Percentiles rank a stretch among this genome's conserved stretches.
These are phyloP conservation scores for Lotmaria passim DNA, from an alignment of 208 protist genomes.

Conservation along the genomic window DNA sequence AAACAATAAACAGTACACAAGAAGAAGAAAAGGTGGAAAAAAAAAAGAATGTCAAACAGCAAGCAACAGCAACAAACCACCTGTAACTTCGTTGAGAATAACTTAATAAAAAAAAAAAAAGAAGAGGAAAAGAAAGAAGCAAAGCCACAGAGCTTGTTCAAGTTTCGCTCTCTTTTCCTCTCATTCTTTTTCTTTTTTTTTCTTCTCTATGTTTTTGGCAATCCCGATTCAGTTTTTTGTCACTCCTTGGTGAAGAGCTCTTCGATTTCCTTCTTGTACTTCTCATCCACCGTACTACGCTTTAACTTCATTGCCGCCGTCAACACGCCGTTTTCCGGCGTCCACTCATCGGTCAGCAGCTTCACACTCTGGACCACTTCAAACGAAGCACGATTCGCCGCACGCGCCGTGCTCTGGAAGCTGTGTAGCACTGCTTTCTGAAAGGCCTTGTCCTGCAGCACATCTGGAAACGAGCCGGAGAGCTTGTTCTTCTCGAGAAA, in stretches of 20 bases:
- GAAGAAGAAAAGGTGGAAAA: no score
- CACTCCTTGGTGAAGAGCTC: slow-evolving; percentile 62
- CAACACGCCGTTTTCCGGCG: slow-evolving; percentile 77
- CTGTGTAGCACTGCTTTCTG: slow-evolving; percentile 43
- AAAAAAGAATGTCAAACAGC: slow-evolving; percentile 19
- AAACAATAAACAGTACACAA: no score
- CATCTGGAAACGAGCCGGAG: slow-evolving; percentile 40
- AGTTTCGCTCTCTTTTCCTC: not conserved
- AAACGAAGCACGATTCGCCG: slow-evolving; percentile 72
- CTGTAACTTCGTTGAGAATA: no score
- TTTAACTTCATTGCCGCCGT: slow-evolving; percentile 88
- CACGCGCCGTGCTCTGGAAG: slow-evolving; percentile 58
- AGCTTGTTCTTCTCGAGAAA: slow-evolving; percentile 72
- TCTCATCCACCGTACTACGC: slow-evolving; percentile 63
- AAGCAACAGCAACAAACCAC: not conserved
- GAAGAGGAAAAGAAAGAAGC: not conserved
- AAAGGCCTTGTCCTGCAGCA: slow-evolving; percentile 57
- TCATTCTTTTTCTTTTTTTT: slow-evolving; percentile 1
- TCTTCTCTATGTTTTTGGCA: not conserved
- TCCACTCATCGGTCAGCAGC: slow-evolving; percentile 82
- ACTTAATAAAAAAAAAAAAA: slow-evolving; percentile 10
- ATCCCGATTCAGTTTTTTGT: slow-evolving; percentile 6
- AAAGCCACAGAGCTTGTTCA: not conserved
- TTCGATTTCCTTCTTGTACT: slow-evolving; percentile 66
- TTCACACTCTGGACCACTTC: slow-evolving; percentile 61